Evolutionary conservation across 768 basidiomycete species (phyloP).

Genomic region (Candolleomyces eurysporus): DNA sequence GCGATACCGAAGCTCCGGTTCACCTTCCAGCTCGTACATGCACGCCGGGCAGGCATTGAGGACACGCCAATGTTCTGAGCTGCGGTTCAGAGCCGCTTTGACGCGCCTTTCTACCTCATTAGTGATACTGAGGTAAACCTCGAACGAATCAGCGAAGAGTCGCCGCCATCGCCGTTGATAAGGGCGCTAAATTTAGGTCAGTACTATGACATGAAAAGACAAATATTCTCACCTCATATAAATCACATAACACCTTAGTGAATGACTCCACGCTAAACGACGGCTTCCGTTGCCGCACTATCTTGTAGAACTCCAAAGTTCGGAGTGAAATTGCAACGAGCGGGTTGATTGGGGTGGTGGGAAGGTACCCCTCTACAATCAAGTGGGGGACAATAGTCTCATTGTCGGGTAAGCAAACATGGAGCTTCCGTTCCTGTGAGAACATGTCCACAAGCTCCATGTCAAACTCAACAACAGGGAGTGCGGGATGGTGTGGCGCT

Average conservation of each 20-base stretch:
- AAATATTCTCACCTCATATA: constrained; percentile 16
- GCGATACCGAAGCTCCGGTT: constrained; percentile 15
- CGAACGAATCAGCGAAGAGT: constrained; percentile 23
- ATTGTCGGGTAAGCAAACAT: background rate
- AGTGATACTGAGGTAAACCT: constrained; percentile 19
- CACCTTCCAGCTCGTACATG: constrained; percentile 22
- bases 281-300: constrained; percentile 17
- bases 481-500: background rate
- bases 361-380: constrained; percentile 22
- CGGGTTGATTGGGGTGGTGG: constrained; percentile 18
- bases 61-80: constrained; percentile 15
- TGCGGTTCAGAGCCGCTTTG: constrained; percentile 16
- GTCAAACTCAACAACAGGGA: background rate
- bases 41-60: constrained; percentile 19
- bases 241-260: constrained; percentile 24
- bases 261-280: constrained; percentile 26
- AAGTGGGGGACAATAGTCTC: constrained; percentile 13
- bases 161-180: constrained; percentile 13
- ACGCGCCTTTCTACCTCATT: constrained; percentile 13
- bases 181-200: background rate
- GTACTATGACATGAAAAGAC: background rate
- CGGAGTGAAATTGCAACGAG: constrained; percentile 17
- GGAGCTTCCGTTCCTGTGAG: background rate
- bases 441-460: background rate
- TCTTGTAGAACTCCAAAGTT: constrained; percentile 21